Evolutionary conservation across 768 basidiomycete genomes (phyloP).

Genomic region (Collybia mongolica): DNA sequence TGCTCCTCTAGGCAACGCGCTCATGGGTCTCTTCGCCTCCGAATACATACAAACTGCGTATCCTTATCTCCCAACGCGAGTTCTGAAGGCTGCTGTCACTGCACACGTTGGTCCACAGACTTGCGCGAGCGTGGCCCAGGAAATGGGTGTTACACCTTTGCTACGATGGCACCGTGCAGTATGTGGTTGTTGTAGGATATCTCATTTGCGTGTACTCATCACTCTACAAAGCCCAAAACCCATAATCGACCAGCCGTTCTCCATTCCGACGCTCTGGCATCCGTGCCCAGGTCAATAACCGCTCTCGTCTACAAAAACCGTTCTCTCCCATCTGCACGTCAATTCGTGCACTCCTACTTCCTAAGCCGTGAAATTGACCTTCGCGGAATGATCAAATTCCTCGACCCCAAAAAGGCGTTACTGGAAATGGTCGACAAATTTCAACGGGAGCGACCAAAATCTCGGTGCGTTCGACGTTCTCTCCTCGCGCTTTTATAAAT

Average conservation of each 20-base stretch:
- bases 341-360: conserved; percentile 89
- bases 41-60: conserved; percentile 81
- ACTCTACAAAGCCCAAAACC: conserved; percentile 42
- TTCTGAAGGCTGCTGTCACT: conserved; percentile 87
- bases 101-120: conserved; percentile 88
- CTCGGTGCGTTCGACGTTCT: conserved; percentile 47
- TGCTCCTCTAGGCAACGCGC: conserved; percentile 75
- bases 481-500: not conserved
- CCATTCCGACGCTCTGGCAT: conserved; percentile 86
- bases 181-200: conserved; percentile 22
- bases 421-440: conserved; percentile 71
- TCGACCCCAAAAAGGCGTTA: conserved; percentile 78
- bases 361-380: conserved; percentile 84
- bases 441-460: conserved; percentile 62
- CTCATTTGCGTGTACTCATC: conserved; percentile 1
- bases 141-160: conserved; percentile 77
- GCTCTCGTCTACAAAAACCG: conserved; percentile 87
- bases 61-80: conserved; percentile 90
- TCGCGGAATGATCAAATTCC: conserved; percentile 74
- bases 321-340: conserved; percentile 82
- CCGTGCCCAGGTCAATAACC: conserved; percentile 82
- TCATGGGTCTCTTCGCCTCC: conserved; percentile 87
- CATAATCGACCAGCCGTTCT: conserved; percentile 50
- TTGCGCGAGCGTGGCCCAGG: conserved; percentile 81
- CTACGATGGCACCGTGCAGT: conserved; percentile 83